Conservation (phyloP, 805 yeast species). For the Sugiyamaella smithiae region DNA sequence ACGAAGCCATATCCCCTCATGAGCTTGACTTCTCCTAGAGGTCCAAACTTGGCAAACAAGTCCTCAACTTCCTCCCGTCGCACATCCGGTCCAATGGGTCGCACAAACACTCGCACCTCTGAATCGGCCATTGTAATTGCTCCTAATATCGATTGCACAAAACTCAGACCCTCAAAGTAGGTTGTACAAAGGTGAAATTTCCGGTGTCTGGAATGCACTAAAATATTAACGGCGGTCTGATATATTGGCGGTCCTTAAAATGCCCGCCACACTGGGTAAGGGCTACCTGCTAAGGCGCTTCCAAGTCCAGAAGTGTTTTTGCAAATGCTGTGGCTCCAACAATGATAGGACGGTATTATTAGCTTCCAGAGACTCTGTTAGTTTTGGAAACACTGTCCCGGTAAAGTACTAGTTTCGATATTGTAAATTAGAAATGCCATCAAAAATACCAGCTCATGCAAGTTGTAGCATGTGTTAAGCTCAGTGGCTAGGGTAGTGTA, state of each 20-base stretch:
- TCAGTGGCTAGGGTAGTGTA: too few species aligned
- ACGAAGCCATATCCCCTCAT: conserved; percentile 42
- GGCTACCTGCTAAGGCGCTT: too few species aligned
- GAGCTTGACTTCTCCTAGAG: conserved; percentile 53
- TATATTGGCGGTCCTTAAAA: conserved; percentile 6
- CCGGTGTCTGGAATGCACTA: neutral
- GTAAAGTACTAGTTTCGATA: too few species aligned
- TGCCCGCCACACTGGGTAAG: conserved; percentile 1
- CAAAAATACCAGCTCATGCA: too few species aligned
- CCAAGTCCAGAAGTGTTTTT: too few species aligned
- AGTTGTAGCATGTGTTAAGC: too few species aligned
- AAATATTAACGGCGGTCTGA: neutral
- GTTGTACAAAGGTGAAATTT: conserved; percentile 1
- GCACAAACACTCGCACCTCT: conserved; percentile 18
- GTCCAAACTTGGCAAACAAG: conserved; percentile 50
- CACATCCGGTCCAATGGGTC: conserved; percentile 17
- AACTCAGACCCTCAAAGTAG: neutral
- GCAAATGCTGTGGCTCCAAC: too few species aligned
- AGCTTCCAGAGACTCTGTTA: too few species aligned
- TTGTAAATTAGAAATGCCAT: too few species aligned
- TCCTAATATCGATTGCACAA: neutral
- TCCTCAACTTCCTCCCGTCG: conserved; percentile 39
- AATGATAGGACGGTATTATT: too few species aligned
- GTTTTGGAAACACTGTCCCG: too few species aligned
- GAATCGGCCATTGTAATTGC: conserved; percentile 15